Conservation (phyloP, 83 land plant genomes). For the Picea abies region DNA sequence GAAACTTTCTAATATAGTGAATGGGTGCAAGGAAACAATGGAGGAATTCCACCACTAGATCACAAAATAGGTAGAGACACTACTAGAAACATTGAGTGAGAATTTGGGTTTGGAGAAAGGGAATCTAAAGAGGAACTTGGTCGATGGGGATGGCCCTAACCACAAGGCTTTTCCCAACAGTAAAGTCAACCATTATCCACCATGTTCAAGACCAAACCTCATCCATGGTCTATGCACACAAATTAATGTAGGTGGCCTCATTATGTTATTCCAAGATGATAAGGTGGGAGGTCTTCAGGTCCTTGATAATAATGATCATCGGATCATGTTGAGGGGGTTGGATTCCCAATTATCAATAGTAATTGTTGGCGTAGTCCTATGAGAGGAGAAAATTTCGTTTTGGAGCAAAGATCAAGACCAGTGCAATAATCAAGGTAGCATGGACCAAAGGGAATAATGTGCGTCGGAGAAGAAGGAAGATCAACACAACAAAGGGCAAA, state of each 20-base stretch:
- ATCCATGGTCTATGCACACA: slow-evolving; percentile 52
- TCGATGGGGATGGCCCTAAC: slow-evolving; percentile 16
- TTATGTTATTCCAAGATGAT: slow-evolving; percentile 60
- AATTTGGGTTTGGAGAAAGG: slow-evolving; percentile 50
- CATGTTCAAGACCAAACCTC: slow-evolving; percentile 42
- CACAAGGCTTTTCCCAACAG: slow-evolving; percentile 45
- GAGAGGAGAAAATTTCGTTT: no score
- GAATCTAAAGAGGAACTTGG: slow-evolving; percentile 35
- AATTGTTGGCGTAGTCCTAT: no score
- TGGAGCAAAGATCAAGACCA: no score
- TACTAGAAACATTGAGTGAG: slow-evolving; percentile 44
- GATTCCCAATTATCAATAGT: no score
- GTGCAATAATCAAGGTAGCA: no score
- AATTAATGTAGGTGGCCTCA: slow-evolving; percentile 56
- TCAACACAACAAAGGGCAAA: no score
- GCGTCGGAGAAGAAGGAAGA: no score
- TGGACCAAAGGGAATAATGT: no score
- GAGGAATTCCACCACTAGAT: slow-evolving; percentile 37
- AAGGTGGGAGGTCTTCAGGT: slow-evolving; percentile 50
- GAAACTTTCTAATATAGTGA: background rate
- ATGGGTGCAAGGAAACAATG: slow-evolving; percentile 35
- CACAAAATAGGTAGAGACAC: slow-evolving; percentile 41
- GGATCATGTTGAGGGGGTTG: no score
- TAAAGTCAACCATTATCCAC: slow-evolving; percentile 50
- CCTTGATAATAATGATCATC: slow-evolving; percentile 25